Conservation (phyloP, 148 eudicot genomes). For the Nepenthes gracilis region DNA sequence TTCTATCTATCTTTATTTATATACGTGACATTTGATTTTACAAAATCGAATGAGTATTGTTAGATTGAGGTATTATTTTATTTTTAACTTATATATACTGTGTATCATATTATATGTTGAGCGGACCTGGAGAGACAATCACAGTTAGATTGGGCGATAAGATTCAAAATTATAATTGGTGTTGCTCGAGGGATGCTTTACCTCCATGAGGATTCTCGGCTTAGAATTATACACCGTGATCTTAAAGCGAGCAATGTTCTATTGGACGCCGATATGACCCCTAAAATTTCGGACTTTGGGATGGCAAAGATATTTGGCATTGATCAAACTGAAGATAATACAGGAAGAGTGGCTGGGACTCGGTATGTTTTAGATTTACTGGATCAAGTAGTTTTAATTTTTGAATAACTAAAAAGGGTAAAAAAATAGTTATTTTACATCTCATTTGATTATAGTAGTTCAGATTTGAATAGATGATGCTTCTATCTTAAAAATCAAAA, state of each 20-base stretch:
- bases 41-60: too few relatives aligned
- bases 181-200: conserved; percentile 51
- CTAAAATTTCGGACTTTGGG: conserved; percentile 32
- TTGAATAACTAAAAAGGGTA: too few relatives aligned
- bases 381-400: too few relatives aligned
- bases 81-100: neutral
- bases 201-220: conserved; percentile 36
- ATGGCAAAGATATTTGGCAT: conserved; percentile 22
- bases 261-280: conserved; percentile 30
- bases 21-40: too few relatives aligned
- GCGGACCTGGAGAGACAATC: conserved; percentile 16
- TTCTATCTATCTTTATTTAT: neutral
- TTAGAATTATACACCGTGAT: too few relatives aligned
- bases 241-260: too few relatives aligned
- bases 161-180: conserved; percentile 40
- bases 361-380: conserved; percentile 17
- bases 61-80: neutral
- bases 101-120: neutral
- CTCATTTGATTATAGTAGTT: too few relatives aligned
- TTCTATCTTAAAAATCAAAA: neutral
- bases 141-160: conserved; percentile 32
- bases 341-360: conserved; percentile 52
- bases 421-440: too few relatives aligned
- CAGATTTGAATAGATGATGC: too few relatives aligned
- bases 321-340: conserved; percentile 39